phyloP scores from a whole-genome alignment of 148 eudicot genomes.

The Drosera capensis region DNA sequence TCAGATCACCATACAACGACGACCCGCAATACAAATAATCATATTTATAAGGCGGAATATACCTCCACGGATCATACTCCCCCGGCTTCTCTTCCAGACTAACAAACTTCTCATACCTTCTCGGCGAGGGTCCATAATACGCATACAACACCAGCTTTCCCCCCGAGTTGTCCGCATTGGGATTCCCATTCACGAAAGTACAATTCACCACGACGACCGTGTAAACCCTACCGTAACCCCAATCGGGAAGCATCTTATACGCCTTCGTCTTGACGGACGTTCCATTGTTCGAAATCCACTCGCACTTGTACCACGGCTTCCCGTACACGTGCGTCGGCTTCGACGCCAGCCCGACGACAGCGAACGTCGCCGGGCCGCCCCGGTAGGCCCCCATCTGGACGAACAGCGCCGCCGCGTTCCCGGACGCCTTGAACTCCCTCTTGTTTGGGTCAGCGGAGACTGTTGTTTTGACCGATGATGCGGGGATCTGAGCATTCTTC shows the following conservation, averaged over 20 bases:
- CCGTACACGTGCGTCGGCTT: slow-evolving; percentile 40
- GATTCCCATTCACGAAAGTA: slow-evolving; percentile 16
- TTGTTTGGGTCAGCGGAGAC: slow-evolving; percentile 23
- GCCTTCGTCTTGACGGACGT: slow-evolving; percentile 19
- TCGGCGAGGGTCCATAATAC: slow-evolving; percentile 29
- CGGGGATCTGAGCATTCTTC: slow-evolving; percentile 3
- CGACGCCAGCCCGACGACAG: slow-evolving; percentile 36
- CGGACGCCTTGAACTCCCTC: slow-evolving; percentile 26
- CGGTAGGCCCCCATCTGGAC: slow-evolving; percentile 58
- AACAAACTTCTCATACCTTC: slow-evolving; percentile 22
- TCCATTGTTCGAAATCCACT: slow-evolving; percentile 28
- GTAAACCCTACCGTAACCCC: slow-evolving; percentile 60
- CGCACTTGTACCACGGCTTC: slow-evolving; percentile 33
- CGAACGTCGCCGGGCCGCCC: slow-evolving; percentile 25
- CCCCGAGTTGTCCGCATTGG: slow-evolving; percentile 19
- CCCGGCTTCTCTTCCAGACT: slow-evolving; percentile 31
- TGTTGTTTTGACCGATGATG: too few relatives aligned
- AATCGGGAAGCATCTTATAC: slow-evolving; percentile 42
- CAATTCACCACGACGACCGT: slow-evolving; percentile 47
- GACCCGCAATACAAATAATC: slow-evolving; percentile 56
- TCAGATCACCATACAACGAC: slow-evolving; percentile 34
- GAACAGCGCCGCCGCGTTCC: slow-evolving; percentile 41
- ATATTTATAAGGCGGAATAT: slow-evolving; percentile 11
- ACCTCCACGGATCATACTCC: slow-evolving; percentile 12
- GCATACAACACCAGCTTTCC: slow-evolving; percentile 30